Percentiles rank a stretch among this genome's conserved stretches.
Conservation (phyloP, 2,329 filamentous ascomycete species). For the Botryotinia convoluta region DNA sequence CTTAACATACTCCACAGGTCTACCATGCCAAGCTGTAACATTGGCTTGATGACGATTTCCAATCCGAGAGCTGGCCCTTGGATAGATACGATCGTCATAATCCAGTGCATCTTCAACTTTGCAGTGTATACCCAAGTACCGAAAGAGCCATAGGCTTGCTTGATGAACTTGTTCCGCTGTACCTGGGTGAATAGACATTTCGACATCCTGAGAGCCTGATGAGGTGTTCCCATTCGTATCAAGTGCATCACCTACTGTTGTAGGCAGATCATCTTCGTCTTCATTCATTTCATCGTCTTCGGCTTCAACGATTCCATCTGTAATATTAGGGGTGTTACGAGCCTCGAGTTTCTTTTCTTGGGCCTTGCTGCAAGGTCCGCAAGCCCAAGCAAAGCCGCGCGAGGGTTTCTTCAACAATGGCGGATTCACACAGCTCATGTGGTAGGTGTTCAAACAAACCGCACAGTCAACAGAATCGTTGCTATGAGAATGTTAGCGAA, state of each 20-base stretch:
- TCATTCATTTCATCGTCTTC: constrained; percentile 62
- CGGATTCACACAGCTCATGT: constrained; percentile 96
- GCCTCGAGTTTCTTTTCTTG: constrained; percentile 91
- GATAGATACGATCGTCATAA: constrained; percentile 96
- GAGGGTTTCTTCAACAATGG: constrained; percentile 93
- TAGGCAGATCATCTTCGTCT: constrained; percentile 70
- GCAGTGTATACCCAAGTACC: constrained; percentile 94
- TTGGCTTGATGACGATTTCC: constrained; percentile 89
- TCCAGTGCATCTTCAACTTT: constrained; percentile 93
- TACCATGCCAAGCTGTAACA: constrained; percentile 80
- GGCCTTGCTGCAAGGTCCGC: constrained; percentile 91
- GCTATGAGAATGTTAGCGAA: constrained; percentile 46
- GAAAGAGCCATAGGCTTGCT: constrained; percentile 92
- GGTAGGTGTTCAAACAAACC: constrained; percentile 90
- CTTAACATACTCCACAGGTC: constrained; percentile 86
- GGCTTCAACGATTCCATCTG: constrained; percentile 62
- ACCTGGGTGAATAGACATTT: constrained; percentile 52
- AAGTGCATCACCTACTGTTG: constrained; percentile 47
- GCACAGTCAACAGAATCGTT: constrained; percentile 96
- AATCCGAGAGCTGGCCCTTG: constrained; percentile 86
- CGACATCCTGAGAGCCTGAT: constrained; percentile 54
- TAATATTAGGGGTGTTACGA: constrained; percentile 74
- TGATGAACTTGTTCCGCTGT: constrained; percentile 89
- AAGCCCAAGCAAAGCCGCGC: constrained; percentile 96
- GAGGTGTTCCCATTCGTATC: constrained; percentile 59